Evolutionary conservation across 192 early-diverging fungal genomes (phyloP).

Genomic region (Allomyces macrogynus): DNA sequence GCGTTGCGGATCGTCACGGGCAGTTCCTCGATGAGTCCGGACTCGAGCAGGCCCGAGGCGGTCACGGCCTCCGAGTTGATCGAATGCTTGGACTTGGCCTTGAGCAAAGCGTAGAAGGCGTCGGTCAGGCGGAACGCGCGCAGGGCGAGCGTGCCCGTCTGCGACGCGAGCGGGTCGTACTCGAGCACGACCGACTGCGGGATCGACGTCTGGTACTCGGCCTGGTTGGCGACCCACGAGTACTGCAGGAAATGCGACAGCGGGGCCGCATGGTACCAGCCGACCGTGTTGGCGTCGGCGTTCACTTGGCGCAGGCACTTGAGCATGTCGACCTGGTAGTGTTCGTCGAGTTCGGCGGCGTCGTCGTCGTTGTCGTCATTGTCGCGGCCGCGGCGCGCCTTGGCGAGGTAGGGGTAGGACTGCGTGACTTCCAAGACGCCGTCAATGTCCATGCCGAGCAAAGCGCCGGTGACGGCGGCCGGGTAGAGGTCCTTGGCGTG

Average conservation of each 20-base stretch:
- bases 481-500: conserved; percentile 70
- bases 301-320: conserved; percentile 78
- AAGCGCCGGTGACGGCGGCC: conserved; percentile 63
- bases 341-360: conserved; percentile 21
- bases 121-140: conserved; percentile 74
- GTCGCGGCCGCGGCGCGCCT: conserved; percentile 1
- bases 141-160: conserved; percentile 65
- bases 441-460: conserved; percentile 81
- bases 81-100: conserved; percentile 55
- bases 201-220: conserved; percentile 67
- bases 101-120: conserved; percentile 63
- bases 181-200: conserved; percentile 75
- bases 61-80: conserved; percentile 42
- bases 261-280: conserved; percentile 88
- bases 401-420: conserved; percentile 44
- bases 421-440: conserved; percentile 80
- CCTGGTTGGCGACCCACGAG: conserved; percentile 74
- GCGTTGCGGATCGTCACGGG: conserved; percentile 76
- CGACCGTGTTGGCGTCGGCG: conserved; percentile 89
- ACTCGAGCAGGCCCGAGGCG: conserved; percentile 57
- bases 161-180: conserved; percentile 64
- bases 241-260: conserved; percentile 77
- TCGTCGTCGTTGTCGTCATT: conserved; percentile 12
- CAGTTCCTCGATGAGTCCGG: conserved; percentile 72
- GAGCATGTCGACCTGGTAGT: conserved; percentile 91